Evolutionary conservation across 2,329 filamentous ascomycete species (phyloP), one percentile per base, ranked within the genome.

Genomic region (Aspergillus intermedius): DNA sequence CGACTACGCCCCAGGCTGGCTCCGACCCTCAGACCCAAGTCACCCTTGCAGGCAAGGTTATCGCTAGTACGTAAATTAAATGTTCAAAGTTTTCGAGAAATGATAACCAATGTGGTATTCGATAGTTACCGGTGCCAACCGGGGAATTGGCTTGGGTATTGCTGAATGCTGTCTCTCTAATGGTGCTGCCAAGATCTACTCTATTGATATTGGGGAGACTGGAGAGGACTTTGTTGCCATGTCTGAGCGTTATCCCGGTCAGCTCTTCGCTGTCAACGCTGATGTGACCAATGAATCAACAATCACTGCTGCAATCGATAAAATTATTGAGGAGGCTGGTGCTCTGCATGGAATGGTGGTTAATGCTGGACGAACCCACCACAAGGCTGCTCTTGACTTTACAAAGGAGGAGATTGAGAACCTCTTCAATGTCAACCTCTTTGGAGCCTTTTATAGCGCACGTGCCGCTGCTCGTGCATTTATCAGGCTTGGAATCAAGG

Each of bases 301-400:
- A 13, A 69, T 76, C 40, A 66, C 67, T 3, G 62, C 63, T 3
- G 74, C 73, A 2, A 61, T 77, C 0, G 74, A 77, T 48, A 59
- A 65, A 44, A 74, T 77, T 6, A 55, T 78, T 2, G 55, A 56
- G 10, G 66, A 76, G 46, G 65, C 64, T 0, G 75, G 74, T 4
- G 69, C 64, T 3, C 52, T 77, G 8, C 71, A 77, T 49, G 76
- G 76, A 12, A 75, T 79, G 64, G 74, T 78, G 3, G 71, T 69
- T 23, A 78, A 79, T 49, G 76, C 76, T 0, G 75, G 76, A 10
- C 62, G 71, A 13, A 79, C 76, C 9, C 76, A 77, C 54, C 76
- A 78, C 53, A 77, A 78, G 56, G 59, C 75, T 1, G 76, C 76
- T 0, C 60, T 78, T 4, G 74, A 79, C 23, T 78, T 76, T 44